Conservation (phyloP, 192 early-diverging fungal genomes). For the Umbelopsis sp. region DNA sequence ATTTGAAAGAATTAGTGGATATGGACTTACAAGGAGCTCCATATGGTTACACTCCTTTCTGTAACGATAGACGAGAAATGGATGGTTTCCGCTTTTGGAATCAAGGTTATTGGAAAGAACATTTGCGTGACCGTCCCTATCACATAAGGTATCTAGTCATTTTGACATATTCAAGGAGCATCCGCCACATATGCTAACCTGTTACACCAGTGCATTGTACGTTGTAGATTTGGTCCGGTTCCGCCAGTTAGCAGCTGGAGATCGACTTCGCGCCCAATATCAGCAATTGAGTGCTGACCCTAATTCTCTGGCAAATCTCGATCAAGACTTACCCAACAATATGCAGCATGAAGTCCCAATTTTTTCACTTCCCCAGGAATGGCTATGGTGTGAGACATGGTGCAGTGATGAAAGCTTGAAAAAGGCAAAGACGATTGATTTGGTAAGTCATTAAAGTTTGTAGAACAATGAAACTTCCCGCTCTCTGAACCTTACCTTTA, state of each 20-base stretch:
- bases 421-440: slow-evolving; percentile 95
- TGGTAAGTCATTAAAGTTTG: slow-evolving; percentile 55
- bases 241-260: slow-evolving; percentile 92
- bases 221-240: slow-evolving; percentile 94
- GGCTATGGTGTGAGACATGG: slow-evolving; percentile 99
- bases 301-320: slow-evolving; percentile 89
- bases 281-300: slow-evolving; percentile 89
- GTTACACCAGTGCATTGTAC: slow-evolving; percentile 74
- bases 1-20: slow-evolving; percentile 90
- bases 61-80: slow-evolving; percentile 89
- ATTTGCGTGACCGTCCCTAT: slow-evolving; percentile 87
- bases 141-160: slow-evolving; percentile 71
- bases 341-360: slow-evolving; percentile 93
- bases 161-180: background rate
- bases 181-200: no score
- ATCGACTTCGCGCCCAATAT: slow-evolving; percentile 91
- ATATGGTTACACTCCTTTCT: slow-evolving; percentile 97
- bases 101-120: slow-evolving; percentile 92
- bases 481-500: background rate
- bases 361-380: slow-evolving; percentile 91
- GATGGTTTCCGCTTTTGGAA: slow-evolving; percentile 99
- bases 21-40: slow-evolving; percentile 94
- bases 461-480: background rate
- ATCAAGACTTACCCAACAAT: slow-evolving; percentile 98
- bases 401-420: slow-evolving; percentile 83